Base-by-base conservation (phyloP, 192 early-diverging fungal species). In the Umbelopsis isabellina region DNA sequence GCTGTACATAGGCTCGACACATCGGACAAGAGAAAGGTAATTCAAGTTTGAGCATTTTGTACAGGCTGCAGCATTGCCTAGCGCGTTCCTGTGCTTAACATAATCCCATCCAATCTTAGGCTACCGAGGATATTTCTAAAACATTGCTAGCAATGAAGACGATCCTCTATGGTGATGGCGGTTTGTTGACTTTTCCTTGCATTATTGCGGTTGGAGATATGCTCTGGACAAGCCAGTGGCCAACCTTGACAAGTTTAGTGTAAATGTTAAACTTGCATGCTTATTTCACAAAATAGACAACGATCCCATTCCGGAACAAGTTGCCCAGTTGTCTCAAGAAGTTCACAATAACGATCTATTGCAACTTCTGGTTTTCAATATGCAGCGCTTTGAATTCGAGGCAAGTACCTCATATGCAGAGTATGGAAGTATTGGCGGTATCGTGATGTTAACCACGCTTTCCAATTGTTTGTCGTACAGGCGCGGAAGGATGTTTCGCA, bases 401-500 rank as follows among this genome's bases (percentile, higher is more conserved):
- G 89, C 84, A 77, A 79, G 72, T 50, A 12, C 46, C 49, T 51
- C 22, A 23, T 25, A 20, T 30, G 12, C 21, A 41, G 4, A 37
- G n/a, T 10, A 25, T 10, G 16, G 30, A 61, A 16, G 4, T 61
- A 27, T 27, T 61, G 22, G 27, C 18, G 9, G 21, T 7, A 41
- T 66, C 44, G 20, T 25, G 23, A 21, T 55, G n/a, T 33, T 72
- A 46, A 12, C 16, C 5, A 12, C 41, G 12, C 16, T 41, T 47
- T 25, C 13, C 37, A 22, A 5, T 49, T 77, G 22, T 77, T 47
- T 68, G 23, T 48, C 47, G 18, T 50, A 41, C 52, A 92, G 91
- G 94, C 94, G 65, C 92, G 94, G 77, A 99, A 99, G 84, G 98
- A 99, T 74, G 96, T 98, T 23, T 91, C 93, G 69, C 92, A 94